A percentile compares a stretch with the other conserved stretches of the same genome.
These are phyloP conservation scores for Ganoderma sinense DNA, from an alignment of 1,284 basidiomycete genomes.

Conservation along the genomic window DNA sequence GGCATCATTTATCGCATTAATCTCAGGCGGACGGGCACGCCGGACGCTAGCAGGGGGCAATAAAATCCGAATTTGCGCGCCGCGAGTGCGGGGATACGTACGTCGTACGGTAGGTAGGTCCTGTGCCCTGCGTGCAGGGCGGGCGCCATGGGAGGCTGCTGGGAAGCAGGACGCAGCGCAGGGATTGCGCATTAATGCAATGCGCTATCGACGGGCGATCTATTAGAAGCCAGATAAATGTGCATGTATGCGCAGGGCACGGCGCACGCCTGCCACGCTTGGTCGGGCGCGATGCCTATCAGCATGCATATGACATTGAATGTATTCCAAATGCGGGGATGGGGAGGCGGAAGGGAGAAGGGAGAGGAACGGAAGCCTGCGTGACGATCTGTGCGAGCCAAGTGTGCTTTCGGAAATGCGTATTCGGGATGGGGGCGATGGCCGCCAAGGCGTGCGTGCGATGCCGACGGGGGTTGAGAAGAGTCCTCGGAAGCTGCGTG, in stretches of 20 bases:
- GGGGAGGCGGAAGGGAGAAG: not conserved
- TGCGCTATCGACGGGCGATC: not conserved
- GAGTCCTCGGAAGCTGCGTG: not conserved
- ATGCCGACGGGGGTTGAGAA: constrained; percentile 9
- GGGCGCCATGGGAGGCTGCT: not conserved
- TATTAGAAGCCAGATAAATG: not conserved
- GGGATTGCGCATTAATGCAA: not conserved
- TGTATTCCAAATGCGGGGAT: constrained; percentile 3
- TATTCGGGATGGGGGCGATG: not conserved
- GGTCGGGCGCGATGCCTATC: constrained; percentile 5
- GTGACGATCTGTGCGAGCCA: not conserved
- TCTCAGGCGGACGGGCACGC: constrained; percentile 22
- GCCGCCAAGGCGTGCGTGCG: not conserved
- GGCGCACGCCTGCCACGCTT: constrained; percentile 2
- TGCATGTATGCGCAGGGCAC: not conserved
- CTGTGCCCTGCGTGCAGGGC: not conserved
- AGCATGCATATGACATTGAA: too few relatives aligned
- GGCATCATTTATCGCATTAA: constrained; percentile 20
- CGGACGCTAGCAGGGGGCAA: constrained; percentile 12
- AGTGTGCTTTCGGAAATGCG: not conserved
- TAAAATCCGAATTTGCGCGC: constrained; percentile 10
- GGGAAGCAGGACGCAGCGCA: not conserved
- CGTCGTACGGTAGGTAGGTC: not conserved
- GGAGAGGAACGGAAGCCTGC: not conserved
- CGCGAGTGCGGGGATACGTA: constrained; percentile 19